These are phyloP conservation scores for Wickerhamiella vanderwaltii DNA, from an alignment of 805 yeast genomes.

Conservation along the genomic window DNA sequence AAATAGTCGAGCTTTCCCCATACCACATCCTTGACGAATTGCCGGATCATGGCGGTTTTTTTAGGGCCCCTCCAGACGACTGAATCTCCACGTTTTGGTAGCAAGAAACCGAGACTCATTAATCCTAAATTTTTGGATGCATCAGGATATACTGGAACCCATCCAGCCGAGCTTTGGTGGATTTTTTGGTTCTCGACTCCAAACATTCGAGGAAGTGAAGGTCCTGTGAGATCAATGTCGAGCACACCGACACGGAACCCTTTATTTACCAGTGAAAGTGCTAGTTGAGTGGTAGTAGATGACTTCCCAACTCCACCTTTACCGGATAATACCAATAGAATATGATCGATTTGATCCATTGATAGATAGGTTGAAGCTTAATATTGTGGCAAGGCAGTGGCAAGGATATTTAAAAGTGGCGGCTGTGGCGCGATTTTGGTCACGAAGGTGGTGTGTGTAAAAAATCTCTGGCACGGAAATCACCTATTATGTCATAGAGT, in stretches of 20 bases:
- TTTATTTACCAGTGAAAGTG: constrained; percentile 57
- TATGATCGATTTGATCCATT: constrained; percentile 43
- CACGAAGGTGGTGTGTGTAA: no score
- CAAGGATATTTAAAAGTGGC: no score
- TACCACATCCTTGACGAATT: constrained; percentile 75
- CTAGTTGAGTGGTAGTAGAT: constrained; percentile 88
- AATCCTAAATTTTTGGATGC: constrained; percentile 40
- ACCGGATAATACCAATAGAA: constrained; percentile 69
- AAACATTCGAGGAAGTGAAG: constrained; percentile 92
- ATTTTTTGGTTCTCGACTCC: constrained; percentile 74
- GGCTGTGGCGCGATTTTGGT: neutral
- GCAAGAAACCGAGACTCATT: constrained; percentile 80
- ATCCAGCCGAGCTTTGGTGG: constrained; percentile 68
- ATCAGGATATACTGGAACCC: constrained; percentile 75
- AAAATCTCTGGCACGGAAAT: no score
- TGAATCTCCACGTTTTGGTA: constrained; percentile 73
- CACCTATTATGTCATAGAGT: no score
- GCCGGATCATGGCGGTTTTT: constrained; percentile 94
- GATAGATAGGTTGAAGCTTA: no score
- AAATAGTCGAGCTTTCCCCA: constrained; percentile 78
- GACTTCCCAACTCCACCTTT: constrained; percentile 93
- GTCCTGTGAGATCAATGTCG: constrained; percentile 93
- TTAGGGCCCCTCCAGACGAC: constrained; percentile 99
- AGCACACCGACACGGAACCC: constrained; percentile 85
- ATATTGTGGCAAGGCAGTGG: no score